Percentiles rank a stretch among this genome's conserved stretches.
phyloP scores from a whole-genome alignment of 768 basidiomycete species.

The Guyanaporus albipodus region DNA sequence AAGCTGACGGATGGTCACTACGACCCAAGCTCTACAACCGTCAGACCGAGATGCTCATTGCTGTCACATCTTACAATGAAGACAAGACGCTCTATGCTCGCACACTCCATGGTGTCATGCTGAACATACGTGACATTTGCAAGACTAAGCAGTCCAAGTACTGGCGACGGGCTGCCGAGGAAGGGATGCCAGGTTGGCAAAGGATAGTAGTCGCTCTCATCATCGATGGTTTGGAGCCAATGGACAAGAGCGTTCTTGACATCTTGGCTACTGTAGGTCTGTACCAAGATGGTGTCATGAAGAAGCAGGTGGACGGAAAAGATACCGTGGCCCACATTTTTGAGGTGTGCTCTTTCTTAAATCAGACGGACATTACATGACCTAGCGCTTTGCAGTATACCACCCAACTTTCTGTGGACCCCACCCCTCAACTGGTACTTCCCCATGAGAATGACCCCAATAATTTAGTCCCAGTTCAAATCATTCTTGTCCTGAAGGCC shows the following conservation, averaged over 20 bases:
- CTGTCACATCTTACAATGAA: slow-evolving; percentile 91
- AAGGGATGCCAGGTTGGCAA: slow-evolving; percentile 86
- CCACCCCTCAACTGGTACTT: slow-evolving; percentile 85
- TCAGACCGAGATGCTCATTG: slow-evolving; percentile 89
- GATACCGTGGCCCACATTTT: slow-evolving; percentile 93
- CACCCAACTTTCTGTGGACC: slow-evolving; percentile 90
- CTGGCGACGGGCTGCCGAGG: slow-evolving; percentile 79
- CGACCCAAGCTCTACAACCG: slow-evolving; percentile 83
- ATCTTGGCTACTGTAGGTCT: slow-evolving; percentile 86
- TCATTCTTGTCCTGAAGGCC: slow-evolving; percentile 87
- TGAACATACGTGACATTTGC: slow-evolving; percentile 97
- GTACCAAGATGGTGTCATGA: slow-evolving; percentile 95
- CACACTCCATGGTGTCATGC: slow-evolving; percentile 93
- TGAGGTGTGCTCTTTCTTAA: slow-evolving; percentile 51
- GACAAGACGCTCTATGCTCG: slow-evolving; percentile 89
- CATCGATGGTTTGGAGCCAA: slow-evolving; percentile 88
- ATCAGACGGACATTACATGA: slow-evolving; percentile 3
- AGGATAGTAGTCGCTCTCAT: slow-evolving; percentile 87
- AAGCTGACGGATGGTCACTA: slow-evolving; percentile 78
- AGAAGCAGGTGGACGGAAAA: slow-evolving; percentile 86
- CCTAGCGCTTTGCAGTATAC: slow-evolving; percentile 63
- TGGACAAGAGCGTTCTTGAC: slow-evolving; percentile 94
- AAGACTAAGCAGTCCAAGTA: slow-evolving; percentile 93
- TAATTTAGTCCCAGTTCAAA: slow-evolving; percentile 89
- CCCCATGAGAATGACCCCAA: slow-evolving; percentile 88